A percentile compares a stretch with the other conserved stretches of the same genome.
phyloP scores from a whole-genome alignment of 305 asterid species.

The Plantago coronopus region DNA sequence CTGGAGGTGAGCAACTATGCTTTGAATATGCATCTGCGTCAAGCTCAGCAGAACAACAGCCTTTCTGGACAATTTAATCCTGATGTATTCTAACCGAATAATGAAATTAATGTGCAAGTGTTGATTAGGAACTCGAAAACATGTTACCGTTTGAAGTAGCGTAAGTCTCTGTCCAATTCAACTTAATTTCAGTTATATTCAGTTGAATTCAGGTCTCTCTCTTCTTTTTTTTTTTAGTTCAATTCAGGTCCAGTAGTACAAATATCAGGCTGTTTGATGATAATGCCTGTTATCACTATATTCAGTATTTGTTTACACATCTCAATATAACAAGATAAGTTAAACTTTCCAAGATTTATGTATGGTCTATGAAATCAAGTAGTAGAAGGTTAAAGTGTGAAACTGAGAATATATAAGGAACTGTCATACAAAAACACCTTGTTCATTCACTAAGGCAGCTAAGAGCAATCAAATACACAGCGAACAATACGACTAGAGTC shows the following conservation, averaged over 20 bases:
- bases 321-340: too few species aligned
- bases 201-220: too few species aligned
- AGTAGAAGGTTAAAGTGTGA: too few species aligned
- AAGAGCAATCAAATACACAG: neutral
- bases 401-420: too few species aligned
- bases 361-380: too few species aligned
- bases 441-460: slow-evolving; percentile 3
- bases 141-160: too few species aligned
- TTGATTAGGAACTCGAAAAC: too few species aligned
- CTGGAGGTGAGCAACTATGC: slow-evolving; percentile 89
- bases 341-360: too few species aligned
- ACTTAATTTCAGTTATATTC: neutral
- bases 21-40: slow-evolving; percentile 61
- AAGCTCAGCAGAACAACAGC: slow-evolving; percentile 59
- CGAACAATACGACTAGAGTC: slow-evolving; percentile 8
- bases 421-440: neutral
- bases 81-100: slow-evolving; percentile 49
- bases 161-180: too few species aligned
- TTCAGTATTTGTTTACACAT: neutral
- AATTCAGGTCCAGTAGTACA: too few species aligned
- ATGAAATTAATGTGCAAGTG: slow-evolving; percentile 17
- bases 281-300: neutral
- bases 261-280: slow-evolving; percentile 19
- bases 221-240: too few species aligned
- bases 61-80: slow-evolving; percentile 64